phyloP scores from a whole-genome alignment of 2,329 filamentous ascomycete species.

The Aspergillus pseudoglaucus region DNA sequence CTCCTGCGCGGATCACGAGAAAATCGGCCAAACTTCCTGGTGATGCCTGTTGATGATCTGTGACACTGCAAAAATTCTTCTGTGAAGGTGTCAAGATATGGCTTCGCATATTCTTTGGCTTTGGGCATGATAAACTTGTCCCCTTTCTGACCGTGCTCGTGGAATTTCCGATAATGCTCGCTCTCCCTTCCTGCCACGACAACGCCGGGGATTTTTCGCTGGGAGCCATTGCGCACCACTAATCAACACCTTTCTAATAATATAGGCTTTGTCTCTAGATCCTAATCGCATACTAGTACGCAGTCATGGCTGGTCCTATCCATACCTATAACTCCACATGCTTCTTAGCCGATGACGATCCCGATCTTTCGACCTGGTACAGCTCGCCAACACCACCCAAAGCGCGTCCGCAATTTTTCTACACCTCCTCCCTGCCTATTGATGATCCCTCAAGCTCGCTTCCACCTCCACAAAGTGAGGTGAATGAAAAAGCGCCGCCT shows the following conservation, averaged over 20 bases:
- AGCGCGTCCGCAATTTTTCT: slow-evolving; percentile 72
- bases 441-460: slow-evolving; percentile 77
- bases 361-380: slow-evolving; percentile 26
- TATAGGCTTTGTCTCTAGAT: background rate
- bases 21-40: background rate
- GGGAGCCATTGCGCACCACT: background rate
- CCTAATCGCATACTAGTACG: background rate
- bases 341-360: slow-evolving; percentile 36
- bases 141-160: background rate
- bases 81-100: background rate
- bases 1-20: slow-evolving; percentile 8
- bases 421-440: slow-evolving; percentile 72
- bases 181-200: background rate
- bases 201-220: background rate
- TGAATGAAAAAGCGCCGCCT: slow-evolving; percentile 54
- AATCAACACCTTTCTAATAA: background rate
- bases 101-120: background rate
- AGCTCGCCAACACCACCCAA: slow-evolving; percentile 47
- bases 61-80: background rate
- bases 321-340: slow-evolving; percentile 60
- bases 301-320: slow-evolving; percentile 34
- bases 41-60: background rate
- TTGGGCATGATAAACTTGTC: background rate
- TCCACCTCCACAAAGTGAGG: slow-evolving; percentile 44
- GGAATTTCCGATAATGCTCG: background rate